A percentile compares a stretch with the other conserved stretches of the same genome.
Conservation (phyloP, 495 filamentous ascomycete species). For the Lasiosphaeriaceae sp. region DNA sequence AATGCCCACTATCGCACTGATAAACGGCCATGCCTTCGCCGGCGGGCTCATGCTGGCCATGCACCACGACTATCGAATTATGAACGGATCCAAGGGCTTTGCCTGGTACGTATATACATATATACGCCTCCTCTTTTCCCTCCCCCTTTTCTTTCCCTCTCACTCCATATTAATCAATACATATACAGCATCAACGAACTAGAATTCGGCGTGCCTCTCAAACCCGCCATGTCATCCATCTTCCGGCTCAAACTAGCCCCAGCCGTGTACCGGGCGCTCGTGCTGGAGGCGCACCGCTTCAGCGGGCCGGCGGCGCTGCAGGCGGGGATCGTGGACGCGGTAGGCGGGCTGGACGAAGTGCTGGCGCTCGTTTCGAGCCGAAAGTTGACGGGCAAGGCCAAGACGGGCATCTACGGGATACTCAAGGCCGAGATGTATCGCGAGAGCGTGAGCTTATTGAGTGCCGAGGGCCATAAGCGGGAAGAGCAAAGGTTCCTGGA, state of each 20-base stretch:
- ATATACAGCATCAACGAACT: slow-evolving; percentile 66
- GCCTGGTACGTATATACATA: too few relatives aligned
- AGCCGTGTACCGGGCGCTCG: slow-evolving; percentile 54
- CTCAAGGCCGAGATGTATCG: slow-evolving; percentile 73
- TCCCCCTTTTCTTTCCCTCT: too few relatives aligned
- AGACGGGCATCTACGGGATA: slow-evolving; percentile 59
- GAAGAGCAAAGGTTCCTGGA: slow-evolving; percentile 45
- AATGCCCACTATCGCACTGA: slow-evolving; percentile 74
- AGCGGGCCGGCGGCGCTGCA: slow-evolving; percentile 55
- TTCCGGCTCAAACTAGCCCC: slow-evolving; percentile 65
- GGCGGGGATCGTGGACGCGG: slow-evolving; percentile 62
- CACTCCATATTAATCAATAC: too few relatives aligned
- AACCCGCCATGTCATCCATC: slow-evolving; percentile 66
- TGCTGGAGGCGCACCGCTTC: slow-evolving; percentile 67
- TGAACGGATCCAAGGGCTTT: slow-evolving; percentile 64
- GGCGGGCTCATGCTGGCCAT: slow-evolving; percentile 76
- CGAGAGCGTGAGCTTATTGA: slow-evolving; percentile 53
- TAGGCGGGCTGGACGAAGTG: slow-evolving; percentile 60
- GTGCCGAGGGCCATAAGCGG: slow-evolving; percentile 32
- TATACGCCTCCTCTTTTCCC: too few relatives aligned
- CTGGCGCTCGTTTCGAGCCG: slow-evolving; percentile 52
- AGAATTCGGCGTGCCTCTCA: slow-evolving; percentile 68
- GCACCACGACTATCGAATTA: slow-evolving; percentile 79
- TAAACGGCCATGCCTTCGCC: slow-evolving; percentile 82
- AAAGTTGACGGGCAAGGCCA: slow-evolving; percentile 54